Conservation (phyloP, 2,329 filamentous ascomycete genomes). For the Ceratocystis variospora region DNA sequence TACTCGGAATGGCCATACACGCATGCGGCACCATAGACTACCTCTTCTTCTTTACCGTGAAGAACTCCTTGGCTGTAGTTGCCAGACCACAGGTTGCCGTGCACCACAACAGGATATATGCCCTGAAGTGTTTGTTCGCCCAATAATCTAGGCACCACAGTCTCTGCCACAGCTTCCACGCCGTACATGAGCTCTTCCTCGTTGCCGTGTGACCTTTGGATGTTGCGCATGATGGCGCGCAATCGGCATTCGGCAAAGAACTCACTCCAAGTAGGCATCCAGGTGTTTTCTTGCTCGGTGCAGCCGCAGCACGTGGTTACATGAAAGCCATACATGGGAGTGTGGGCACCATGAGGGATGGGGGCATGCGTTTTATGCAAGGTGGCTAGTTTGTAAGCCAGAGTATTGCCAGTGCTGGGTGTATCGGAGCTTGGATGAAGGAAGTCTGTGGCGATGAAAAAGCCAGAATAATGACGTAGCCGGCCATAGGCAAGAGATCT, state of each 20-base stretch:
- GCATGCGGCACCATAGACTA: slow-evolving; percentile 69
- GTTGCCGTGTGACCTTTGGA: slow-evolving; percentile 11
- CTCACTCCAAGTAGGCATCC: slow-evolving; percentile 59
- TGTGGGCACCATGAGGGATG: slow-evolving; percentile 39
- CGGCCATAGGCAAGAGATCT: slow-evolving; percentile 58
- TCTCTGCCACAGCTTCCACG: slow-evolving; percentile 48
- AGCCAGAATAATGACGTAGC: slow-evolving; percentile 37
- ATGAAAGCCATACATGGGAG: slow-evolving; percentile 68
- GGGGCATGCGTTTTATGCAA: slow-evolving; percentile 67
- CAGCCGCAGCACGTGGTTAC: slow-evolving; percentile 76
- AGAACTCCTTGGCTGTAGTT: slow-evolving; percentile 61
- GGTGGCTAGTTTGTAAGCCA: slow-evolving; percentile 64
- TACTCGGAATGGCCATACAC: slow-evolving; percentile 82
- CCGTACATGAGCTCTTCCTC: slow-evolving; percentile 36
- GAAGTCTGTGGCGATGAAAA: slow-evolving; percentile 64
- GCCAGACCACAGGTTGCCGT: slow-evolving; percentile 89
- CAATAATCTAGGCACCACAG: slow-evolving; percentile 64
- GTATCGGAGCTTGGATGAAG: slow-evolving; percentile 45
- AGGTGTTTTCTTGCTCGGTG: slow-evolving; percentile 68
- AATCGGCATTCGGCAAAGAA: slow-evolving; percentile 74
- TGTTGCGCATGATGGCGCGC: slow-evolving; percentile 37
- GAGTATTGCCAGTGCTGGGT: slow-evolving; percentile 37
- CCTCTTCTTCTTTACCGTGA: slow-evolving; percentile 44
- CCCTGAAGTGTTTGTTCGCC: slow-evolving; percentile 50
- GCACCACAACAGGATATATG: slow-evolving; percentile 65